Conservation (phyloP, 164 flowering plant genomes). For the Stephania japonica region DNA sequence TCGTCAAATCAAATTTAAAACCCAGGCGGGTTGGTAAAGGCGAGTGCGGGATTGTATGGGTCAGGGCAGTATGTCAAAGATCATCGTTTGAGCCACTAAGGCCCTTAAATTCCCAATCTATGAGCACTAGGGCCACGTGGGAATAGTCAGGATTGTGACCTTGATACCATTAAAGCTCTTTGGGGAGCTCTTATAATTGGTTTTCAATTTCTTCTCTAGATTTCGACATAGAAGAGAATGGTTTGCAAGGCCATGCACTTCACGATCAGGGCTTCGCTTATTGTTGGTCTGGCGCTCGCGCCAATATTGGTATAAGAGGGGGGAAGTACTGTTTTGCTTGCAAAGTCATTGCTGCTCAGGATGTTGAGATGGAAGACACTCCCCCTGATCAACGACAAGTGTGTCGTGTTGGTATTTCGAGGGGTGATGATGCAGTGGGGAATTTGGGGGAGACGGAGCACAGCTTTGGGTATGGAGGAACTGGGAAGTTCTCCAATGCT, state of each 20-base stretch:
- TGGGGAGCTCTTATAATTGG: background rate
- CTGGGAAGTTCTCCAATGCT: constrained; percentile 48
- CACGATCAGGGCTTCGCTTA: constrained; percentile 54
- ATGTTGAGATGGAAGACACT: constrained; percentile 55
- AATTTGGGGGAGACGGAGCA: constrained; percentile 47
- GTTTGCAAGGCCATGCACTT: constrained; percentile 44
- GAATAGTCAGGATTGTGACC: too few species aligned
- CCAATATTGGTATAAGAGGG: constrained; percentile 44
- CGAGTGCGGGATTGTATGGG: too few species aligned
- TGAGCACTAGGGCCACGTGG: too few species aligned
- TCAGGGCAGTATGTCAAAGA: too few species aligned
- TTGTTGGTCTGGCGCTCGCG: constrained; percentile 75
- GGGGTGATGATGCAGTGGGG: constrained; percentile 46
- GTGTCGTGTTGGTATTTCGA: constrained; percentile 56
- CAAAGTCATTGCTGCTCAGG: constrained; percentile 43
- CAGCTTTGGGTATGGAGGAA: constrained; percentile 59
- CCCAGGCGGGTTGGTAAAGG: too few species aligned
- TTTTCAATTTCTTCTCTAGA: constrained; percentile 26
- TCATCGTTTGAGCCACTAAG: too few species aligned
- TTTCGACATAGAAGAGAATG: constrained; percentile 47
- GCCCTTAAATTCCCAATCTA: too few species aligned
- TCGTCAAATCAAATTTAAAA: too few species aligned
- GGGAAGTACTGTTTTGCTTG: constrained; percentile 67
- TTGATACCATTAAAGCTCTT: too few species aligned
- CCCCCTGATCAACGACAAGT: constrained; percentile 44